Base-by-base conservation (phyloP, 176 grass and related monocot species). In the maize (Zea mays) region DNA sequence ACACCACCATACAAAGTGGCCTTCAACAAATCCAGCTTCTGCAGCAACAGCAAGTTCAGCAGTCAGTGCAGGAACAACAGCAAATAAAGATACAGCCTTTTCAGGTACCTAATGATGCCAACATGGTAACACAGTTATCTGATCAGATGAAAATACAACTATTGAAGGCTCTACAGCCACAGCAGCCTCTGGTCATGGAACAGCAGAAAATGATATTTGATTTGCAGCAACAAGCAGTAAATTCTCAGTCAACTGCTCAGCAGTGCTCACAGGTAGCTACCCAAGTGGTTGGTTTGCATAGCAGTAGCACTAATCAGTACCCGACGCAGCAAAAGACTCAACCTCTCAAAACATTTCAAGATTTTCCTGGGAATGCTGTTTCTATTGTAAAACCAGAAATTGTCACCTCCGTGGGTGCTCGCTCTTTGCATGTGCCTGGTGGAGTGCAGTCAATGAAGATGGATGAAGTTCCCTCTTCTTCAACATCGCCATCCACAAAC, bases 141-240 rank as follows among this genome's bases (percentile, higher is more conserved):
- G 90, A 93, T 79, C 90, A 93, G 41, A 81, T 90, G 75, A 83
- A 87, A 73, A 72, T 89, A 58, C 91, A 93, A 70, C 19, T 93
- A 62, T 62, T 90, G 67, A 86, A 85, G 60, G 75, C 75, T 75
- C 43, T 87, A 61, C 84, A 81, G n/a, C 81, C 81, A 34, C 86
- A 86, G 65, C 86, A 91, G 43, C 33, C 84, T 55, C 72, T 86
- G 68, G 64, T 39, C 42, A 69, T 67, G 36, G 91, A 90, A 49
- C 79, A 87, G 51, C 85, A 93, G 85, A 93, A 93, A 85, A 83
- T 87, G 67, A 48, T 88, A 62, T 50, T 85, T 8, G 71, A 83
- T 62, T 81, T 93, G 60, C 87, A 85, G 63, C 87, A 93, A 50
- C 87, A 93, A 69, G 35, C 85, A 57, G 50, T 85, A 49, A 88